Evolutionary conservation across 2,329 filamentous ascomycete species (phyloP), one percentile per base, ranked within the genome.

Genomic region (Dothidotthia symphoricarpi): DNA sequence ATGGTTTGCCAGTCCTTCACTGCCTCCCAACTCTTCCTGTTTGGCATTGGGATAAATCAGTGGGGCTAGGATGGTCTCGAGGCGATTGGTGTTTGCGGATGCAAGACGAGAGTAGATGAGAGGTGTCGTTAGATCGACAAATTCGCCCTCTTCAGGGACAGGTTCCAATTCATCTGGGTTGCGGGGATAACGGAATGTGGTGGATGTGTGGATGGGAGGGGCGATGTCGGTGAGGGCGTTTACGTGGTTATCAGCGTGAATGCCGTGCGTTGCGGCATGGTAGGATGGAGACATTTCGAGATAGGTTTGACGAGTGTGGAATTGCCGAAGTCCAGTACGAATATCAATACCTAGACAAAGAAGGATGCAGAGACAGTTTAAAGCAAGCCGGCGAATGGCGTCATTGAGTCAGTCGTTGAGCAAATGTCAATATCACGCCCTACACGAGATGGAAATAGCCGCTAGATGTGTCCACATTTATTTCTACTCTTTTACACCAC

Each of bases 131-230:
- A 62, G 49, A 33, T 57, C 53, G 24, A 59, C 36, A 31, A 49
- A 47, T 37, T 55, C 52, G 38, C 33, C 82, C 17, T 85, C 49
- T 16, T 55, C 63, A 45, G 69, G 59, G 11, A 67, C 64, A 2
- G 76, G 73, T 6, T 71, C 52, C 30, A 95, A 77, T 17, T 80
- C 64, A 5, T 82, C 76, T 2, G 88, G 86, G 61, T 95, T 77
- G 36, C 74, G 69, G 17, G 76, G 73, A 67, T 96, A 97, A 53
- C 88, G 82, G 69, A 88, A 97, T 12, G 88, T 97, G 10, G 91
- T 96, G 45, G 88, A 89, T 48, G 94, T 81, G 65, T 97, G 91
- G 60, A 97, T 75, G 3, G 91, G 82, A 42, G 93, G 91, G 10
- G 91, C 89, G 38, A 97, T 85, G 61, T 93, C 88, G 34, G 81